Conservation (phyloP, 768 basidiomycete species). For the Phlegmacium glaucopus region DNA sequence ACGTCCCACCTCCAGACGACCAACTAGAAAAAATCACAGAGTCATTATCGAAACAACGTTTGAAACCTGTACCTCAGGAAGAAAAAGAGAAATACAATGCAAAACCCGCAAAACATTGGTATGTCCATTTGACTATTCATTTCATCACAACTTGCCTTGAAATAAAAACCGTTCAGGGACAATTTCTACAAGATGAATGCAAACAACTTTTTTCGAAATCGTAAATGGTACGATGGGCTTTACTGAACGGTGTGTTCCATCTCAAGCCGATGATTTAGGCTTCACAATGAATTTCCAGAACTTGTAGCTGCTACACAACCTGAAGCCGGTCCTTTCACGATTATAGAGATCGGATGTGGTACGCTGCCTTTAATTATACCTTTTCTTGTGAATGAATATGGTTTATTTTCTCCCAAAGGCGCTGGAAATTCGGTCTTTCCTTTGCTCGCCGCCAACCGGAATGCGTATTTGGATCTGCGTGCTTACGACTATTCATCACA, state of each 20-base stretch:
- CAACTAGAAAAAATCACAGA: slow-evolving; percentile 70
- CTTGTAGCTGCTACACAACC: slow-evolving; percentile 65
- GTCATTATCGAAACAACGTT: slow-evolving; percentile 67
- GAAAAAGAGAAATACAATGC: slow-evolving; percentile 71
- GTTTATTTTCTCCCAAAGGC: slow-evolving; percentile 48
- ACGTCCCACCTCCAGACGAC: slow-evolving; percentile 80
- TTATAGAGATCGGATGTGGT: slow-evolving; percentile 94
- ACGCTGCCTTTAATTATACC: slow-evolving; percentile 15
- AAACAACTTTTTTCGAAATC: slow-evolving; percentile 89
- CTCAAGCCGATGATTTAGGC: slow-evolving; percentile 39
- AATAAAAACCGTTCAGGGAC: slow-evolving; percentile 57
- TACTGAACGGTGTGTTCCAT: slow-evolving; percentile 6
- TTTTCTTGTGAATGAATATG: not conserved
- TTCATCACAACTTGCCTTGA: not conserved
- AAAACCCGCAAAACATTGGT: slow-evolving; percentile 75
- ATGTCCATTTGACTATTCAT: slow-evolving; percentile 10
- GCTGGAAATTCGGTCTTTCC: slow-evolving; percentile 97
- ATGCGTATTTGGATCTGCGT: slow-evolving; percentile 66
- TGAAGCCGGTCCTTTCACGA: slow-evolving; percentile 72
- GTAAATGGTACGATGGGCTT: slow-evolving; percentile 65
- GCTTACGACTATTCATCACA: slow-evolving; percentile 92
- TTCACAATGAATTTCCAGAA: slow-evolving; percentile 94
- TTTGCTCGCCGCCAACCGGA: slow-evolving; percentile 76
- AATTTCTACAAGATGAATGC: slow-evolving; percentile 87
- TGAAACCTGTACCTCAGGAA: slow-evolving; percentile 68